These are phyloP conservation scores for Annulohypoxylon maeteangense DNA, from an alignment of 495 filamentous ascomycete species.

Conservation along the genomic window DNA sequence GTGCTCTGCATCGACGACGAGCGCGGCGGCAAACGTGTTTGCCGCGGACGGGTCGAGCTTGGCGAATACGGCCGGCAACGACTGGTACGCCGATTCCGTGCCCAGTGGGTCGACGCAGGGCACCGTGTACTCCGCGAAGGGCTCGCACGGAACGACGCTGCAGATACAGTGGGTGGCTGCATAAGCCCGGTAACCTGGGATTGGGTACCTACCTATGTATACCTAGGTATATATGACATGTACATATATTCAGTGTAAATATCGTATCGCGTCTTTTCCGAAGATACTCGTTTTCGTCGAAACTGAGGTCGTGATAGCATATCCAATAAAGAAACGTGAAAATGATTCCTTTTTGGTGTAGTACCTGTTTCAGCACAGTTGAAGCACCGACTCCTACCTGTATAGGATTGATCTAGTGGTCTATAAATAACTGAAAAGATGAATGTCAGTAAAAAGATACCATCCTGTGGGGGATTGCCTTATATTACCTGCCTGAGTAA, in stretches of 20 bases:
- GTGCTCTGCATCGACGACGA: constrained; percentile 59
- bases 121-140: constrained; percentile 48
- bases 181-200: background rate
- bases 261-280: background rate
- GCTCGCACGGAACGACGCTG: constrained; percentile 30
- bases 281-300: background rate
- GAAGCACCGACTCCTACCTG: background rate
- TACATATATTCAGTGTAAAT: background rate
- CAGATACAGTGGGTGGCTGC: constrained; percentile 40
- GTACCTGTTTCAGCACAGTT: background rate
- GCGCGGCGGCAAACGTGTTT: constrained; percentile 60
- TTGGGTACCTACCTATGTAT: background rate
- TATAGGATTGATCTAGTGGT: background rate
- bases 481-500: background rate
- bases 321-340: background rate
- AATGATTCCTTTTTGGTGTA: background rate
- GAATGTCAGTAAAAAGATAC: too few relatives aligned
- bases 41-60: constrained; percentile 49
- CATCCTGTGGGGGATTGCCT: background rate
- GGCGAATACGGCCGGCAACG: constrained; percentile 59
- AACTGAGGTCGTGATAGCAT: background rate
- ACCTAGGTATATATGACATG: background rate
- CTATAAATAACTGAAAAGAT: too few relatives aligned
- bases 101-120: constrained; percentile 62
- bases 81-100: constrained; percentile 67